Percentiles rank a stretch among this genome's conserved stretches.
Evolutionary conservation across 228 moss, liverwort and hornwort species (phyloP).

Genomic region (Sphagnum magellanicum): DNA sequence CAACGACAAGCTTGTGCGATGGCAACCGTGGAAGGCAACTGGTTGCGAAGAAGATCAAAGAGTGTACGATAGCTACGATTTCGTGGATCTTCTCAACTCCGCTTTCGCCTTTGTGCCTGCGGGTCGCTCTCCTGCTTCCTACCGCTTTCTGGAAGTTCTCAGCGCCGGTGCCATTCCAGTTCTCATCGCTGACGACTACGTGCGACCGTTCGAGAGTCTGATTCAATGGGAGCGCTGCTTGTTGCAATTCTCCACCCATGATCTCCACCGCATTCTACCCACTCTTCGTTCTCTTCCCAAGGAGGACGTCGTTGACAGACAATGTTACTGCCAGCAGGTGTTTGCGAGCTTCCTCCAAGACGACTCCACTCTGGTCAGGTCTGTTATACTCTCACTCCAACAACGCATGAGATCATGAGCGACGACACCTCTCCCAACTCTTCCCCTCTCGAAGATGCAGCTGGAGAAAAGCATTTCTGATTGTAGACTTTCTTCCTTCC

Average conservation of each 20-base stretch:
- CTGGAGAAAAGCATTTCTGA: too few species aligned
- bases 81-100: constrained; percentile 39
- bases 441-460: too few species aligned
- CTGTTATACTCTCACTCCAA: constrained; percentile 34
- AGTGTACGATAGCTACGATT: constrained; percentile 22
- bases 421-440: too few species aligned
- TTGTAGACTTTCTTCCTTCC: background rate
- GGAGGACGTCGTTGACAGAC: constrained; percentile 40
- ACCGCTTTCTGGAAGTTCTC: constrained; percentile 53
- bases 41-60: constrained; percentile 43
- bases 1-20: constrained; percentile 41
- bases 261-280: constrained; percentile 37
- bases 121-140: constrained; percentile 49
- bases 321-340: constrained; percentile 30
- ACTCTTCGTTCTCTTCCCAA: constrained; percentile 30
- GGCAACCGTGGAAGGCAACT: constrained; percentile 41
- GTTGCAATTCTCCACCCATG: constrained; percentile 46
- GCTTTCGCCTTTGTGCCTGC: constrained; percentile 53
- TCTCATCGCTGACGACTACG: constrained; percentile 52
- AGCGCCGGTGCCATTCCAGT: constrained; percentile 60
- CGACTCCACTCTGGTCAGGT: constrained; percentile 26
- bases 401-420: constrained; percentile 7
- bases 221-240: constrained; percentile 54
- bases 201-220: constrained; percentile 47
- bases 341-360: constrained; percentile 30